Conservation (phyloP, 2,329 filamentous ascomycete species). For the Penicillium sp. region DNA sequence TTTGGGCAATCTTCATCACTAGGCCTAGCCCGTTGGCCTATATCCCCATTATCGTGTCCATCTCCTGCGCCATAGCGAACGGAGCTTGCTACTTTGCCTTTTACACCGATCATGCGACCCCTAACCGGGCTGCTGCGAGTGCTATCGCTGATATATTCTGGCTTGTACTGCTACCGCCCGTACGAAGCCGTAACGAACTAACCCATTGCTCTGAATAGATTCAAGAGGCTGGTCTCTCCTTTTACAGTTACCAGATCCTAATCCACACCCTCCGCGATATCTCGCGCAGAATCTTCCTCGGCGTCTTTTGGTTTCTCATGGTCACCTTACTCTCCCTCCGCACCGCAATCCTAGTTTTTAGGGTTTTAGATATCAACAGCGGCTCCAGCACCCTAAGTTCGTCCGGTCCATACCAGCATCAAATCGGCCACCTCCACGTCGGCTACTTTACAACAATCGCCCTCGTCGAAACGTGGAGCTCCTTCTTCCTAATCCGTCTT, state of each 20-base stretch:
- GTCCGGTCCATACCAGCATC: constrained; percentile 9
- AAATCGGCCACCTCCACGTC: constrained; percentile 13
- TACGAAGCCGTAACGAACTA: neutral
- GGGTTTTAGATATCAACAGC: constrained; percentile 3
- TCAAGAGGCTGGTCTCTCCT: constrained; percentile 17
- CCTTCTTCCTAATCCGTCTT: constrained; percentile 16
- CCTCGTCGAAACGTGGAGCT: constrained; percentile 16
- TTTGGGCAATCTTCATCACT: constrained; percentile 14
- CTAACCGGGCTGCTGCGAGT: constrained; percentile 10
- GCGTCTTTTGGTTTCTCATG: constrained; percentile 10
- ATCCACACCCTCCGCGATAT: constrained; percentile 10
- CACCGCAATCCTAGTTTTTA: constrained; percentile 5
- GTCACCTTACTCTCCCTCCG: constrained; percentile 1
- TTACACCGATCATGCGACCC: constrained; percentile 10
- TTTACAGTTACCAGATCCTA: constrained; percentile 20
- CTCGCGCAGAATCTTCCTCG: constrained; percentile 6
- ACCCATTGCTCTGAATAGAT: neutral
- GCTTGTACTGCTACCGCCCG: constrained; percentile 6
- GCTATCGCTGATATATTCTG: constrained; percentile 17
- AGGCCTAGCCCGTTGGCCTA: constrained; percentile 10
- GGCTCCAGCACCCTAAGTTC: neutral
- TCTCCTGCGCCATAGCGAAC: constrained; percentile 15
- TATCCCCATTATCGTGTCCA: constrained; percentile 13
- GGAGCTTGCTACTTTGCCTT: constrained; percentile 17
- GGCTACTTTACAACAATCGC: constrained; percentile 19